These are phyloP conservation scores for Coemansia sp. DNA, from an alignment of 192 early-diverging fungal species.

Conservation along the genomic window DNA sequence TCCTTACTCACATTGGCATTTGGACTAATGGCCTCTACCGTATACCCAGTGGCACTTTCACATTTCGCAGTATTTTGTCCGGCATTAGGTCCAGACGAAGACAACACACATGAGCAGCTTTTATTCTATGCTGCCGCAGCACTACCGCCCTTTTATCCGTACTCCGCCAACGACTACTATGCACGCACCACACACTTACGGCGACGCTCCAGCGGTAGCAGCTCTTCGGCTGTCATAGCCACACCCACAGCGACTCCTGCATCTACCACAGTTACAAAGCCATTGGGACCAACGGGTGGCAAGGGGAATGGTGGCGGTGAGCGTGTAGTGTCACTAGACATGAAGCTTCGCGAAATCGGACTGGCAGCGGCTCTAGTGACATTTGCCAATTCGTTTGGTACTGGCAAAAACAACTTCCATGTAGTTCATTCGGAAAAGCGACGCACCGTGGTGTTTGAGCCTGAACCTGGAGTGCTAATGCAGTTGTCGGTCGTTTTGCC, in stretches of 20 bases:
- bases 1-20: too few species aligned
- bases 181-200: constrained; percentile 34
- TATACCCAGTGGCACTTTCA: constrained; percentile 57
- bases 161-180: constrained; percentile 48
- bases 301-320: constrained; percentile 19
- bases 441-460: constrained; percentile 36
- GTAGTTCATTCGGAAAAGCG: constrained; percentile 50
- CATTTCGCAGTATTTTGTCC: constrained; percentile 81
- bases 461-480: constrained; percentile 37
- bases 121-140: constrained; percentile 69
- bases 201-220: constrained; percentile 34
- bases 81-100: constrained; percentile 64
- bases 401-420: constrained; percentile 17
- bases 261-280: neutral
- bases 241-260: neutral
- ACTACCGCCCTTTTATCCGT: constrained; percentile 42
- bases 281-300: neutral
- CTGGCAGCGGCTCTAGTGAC: constrained; percentile 72
- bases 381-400: constrained; percentile 56
- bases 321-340: constrained; percentile 68
- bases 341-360: constrained; percentile 74
- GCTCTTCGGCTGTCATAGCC: neutral
- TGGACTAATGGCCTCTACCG: constrained; percentile 20
- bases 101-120: constrained; percentile 74
- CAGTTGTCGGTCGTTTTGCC: constrained; percentile 46